A percentile compares a stretch with the other conserved stretches of the same genome.
Conservation (phyloP, 2,329 filamentous ascomycete genomes). For the Amauroascus verrucosus region DNA sequence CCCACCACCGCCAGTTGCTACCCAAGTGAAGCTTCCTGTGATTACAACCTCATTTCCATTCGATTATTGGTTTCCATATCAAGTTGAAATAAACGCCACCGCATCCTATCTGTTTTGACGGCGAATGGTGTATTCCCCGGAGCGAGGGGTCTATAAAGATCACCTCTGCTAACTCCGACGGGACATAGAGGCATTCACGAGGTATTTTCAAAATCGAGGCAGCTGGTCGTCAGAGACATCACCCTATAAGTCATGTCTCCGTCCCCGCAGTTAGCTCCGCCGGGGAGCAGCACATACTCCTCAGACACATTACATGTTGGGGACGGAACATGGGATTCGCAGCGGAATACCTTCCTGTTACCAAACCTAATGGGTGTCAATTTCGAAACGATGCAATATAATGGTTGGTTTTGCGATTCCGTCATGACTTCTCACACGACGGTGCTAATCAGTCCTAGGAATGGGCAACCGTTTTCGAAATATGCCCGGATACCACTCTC, state of each 20-base stretch:
- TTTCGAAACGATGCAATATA: constrained; percentile 57
- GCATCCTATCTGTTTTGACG: not conserved
- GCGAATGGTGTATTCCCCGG: constrained; percentile 37
- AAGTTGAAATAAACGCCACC: not conserved
- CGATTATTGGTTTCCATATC: not conserved
- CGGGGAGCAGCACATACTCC: constrained; percentile 52
- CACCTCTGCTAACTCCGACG: constrained; percentile 30
- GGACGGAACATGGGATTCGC: constrained; percentile 56
- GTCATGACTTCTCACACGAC: not conserved
- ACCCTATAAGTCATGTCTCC: constrained; percentile 27
- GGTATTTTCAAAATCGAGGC: not conserved
- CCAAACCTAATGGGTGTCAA: constrained; percentile 56
- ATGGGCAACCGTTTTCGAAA: constrained; percentile 57
- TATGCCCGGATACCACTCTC: constrained; percentile 47
- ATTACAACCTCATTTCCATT: not conserved
- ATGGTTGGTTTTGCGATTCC: constrained; percentile 40
- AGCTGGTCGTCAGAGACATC: not conserved
- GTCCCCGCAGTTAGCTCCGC: constrained; percentile 39
- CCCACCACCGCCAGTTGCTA: not conserved
- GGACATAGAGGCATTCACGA: not conserved
- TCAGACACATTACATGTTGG: constrained; percentile 54
- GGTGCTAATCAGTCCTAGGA: constrained; percentile 32
- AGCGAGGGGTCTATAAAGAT: constrained; percentile 37
- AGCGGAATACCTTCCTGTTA: constrained; percentile 52
- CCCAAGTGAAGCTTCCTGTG: not conserved